phyloP scores from a whole-genome alignment of 495 filamentous ascomycete genomes.

The Parathielavia appendiculata region DNA sequence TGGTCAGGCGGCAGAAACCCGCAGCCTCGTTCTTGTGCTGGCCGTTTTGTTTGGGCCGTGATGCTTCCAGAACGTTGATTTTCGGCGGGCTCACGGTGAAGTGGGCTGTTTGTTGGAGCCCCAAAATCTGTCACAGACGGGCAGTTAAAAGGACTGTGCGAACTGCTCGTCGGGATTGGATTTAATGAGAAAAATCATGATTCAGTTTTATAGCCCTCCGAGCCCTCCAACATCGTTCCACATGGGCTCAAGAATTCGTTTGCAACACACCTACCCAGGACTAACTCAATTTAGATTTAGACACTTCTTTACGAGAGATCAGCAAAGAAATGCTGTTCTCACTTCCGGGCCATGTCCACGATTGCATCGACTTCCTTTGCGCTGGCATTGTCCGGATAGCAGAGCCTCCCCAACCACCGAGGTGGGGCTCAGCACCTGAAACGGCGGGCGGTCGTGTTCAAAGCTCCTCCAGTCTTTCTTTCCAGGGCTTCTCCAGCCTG shows the following conservation, averaged over 20 bases:
- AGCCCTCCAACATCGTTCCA: too few relatives aligned
- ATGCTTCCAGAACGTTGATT: slow-evolving; percentile 16
- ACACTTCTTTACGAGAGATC: too few relatives aligned
- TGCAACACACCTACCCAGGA: too few relatives aligned
- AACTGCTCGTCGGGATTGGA: too few relatives aligned
- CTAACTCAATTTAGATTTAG: too few relatives aligned
- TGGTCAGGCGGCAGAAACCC: slow-evolving; percentile 23
- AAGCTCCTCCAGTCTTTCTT: slow-evolving; percentile 14
- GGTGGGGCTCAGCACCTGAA: slow-evolving; percentile 22
- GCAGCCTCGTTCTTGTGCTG: slow-evolving; percentile 5
- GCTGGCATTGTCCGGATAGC: slow-evolving; percentile 20
- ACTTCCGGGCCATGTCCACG: not conserved
- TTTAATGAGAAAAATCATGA: too few relatives aligned
- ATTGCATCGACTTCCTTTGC: not conserved
- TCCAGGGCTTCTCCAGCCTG: slow-evolving; percentile 16
- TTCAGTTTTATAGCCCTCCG: too few relatives aligned
- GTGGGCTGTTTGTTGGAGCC: slow-evolving; percentile 21
- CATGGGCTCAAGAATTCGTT: too few relatives aligned
- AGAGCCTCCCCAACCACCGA: not conserved
- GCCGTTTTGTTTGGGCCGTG: slow-evolving; percentile 20
- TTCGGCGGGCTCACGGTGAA: slow-evolving; percentile 32
- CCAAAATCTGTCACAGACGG: too few relatives aligned
- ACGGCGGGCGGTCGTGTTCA: slow-evolving; percentile 31
- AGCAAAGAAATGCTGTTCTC: too few relatives aligned
- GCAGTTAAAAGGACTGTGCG: slow-evolving; percentile 19